These are phyloP conservation scores for Boletus reticuloceps DNA, from an alignment of 768 basidiomycete genomes.

Conservation along the genomic window DNA sequence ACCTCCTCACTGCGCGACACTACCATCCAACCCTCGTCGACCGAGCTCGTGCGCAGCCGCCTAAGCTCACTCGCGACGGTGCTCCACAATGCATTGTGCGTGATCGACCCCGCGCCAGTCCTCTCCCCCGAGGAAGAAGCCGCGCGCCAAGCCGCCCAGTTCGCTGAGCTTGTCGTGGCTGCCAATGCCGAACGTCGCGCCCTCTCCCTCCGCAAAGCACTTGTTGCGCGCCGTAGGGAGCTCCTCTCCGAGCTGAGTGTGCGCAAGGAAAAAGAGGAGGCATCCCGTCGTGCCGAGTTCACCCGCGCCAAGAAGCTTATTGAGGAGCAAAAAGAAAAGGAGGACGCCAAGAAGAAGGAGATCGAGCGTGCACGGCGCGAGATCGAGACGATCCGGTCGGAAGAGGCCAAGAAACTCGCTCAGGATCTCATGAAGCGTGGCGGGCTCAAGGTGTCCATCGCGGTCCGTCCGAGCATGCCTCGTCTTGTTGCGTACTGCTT, in stretches of 20 bases:
- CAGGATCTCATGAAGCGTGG: constrained; percentile 80
- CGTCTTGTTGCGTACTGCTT: neutral
- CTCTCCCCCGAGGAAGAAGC: constrained; percentile 44
- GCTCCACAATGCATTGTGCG: constrained; percentile 67
- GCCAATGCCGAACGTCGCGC: constrained; percentile 75
- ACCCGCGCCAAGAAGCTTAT: constrained; percentile 67
- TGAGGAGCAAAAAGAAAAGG: constrained; percentile 55
- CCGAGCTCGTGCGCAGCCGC: constrained; percentile 73
- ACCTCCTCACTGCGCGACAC: constrained; percentile 33
- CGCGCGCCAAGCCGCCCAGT: constrained; percentile 46
- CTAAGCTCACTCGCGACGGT: constrained; percentile 72
- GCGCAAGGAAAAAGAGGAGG: constrained; percentile 87
- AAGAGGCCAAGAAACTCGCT: constrained; percentile 87
- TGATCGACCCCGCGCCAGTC: constrained; percentile 45
- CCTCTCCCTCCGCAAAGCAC: constrained; percentile 70
- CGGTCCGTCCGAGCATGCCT: constrained; percentile 41
- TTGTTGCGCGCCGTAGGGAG: constrained; percentile 84
- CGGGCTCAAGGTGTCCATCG: constrained; percentile 66
- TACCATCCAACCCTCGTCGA: constrained; percentile 67
- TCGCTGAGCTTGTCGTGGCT: constrained; percentile 57
- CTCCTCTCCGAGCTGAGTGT: constrained; percentile 79
- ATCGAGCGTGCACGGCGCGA: constrained; percentile 75
- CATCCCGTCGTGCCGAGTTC: constrained; percentile 70
- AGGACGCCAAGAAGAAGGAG: constrained; percentile 63
- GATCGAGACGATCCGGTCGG: constrained; percentile 53